Evolutionary conservation across 148 eudicot species (phyloP), one percentile per base, ranked within the genome.

Genomic region (Arctostaphylos glauca): DNA sequence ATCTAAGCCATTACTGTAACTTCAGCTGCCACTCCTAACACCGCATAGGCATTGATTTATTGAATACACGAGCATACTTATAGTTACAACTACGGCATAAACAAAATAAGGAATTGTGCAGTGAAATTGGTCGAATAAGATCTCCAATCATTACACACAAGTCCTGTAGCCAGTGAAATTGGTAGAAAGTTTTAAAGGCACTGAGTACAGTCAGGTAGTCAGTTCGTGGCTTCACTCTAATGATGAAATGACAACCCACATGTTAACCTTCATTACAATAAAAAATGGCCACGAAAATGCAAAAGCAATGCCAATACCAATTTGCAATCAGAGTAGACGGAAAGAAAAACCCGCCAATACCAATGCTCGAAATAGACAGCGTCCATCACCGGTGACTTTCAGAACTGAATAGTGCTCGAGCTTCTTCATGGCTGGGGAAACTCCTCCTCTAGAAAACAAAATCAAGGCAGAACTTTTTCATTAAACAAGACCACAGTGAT

Each of bases 321-420:
- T 16, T 55, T n/a, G 44, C 47, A 71, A 77, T 21, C 44, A 21
- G n/a, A 23, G 48, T 50, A 6, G 13, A 67, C 46, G 66, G 53
- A 43, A 44, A 83, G 53, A 81, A 66, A 80, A 60, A 66, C 71
- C 14, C 13, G n/a, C 3, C n/a, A 81, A 72, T 84, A 95, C 98
- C 91, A 96, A 88, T 77, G 98, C 98, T 31, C 98, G 98, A 86
- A 96, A 96, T 89, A 96, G 86, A 88, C 98, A 96, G 18, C 98
- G 95, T 41, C 98, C 98, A 90, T 96, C 98, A 70, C 98, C 98
- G 38, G 97, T 87, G 43, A 96, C 91, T 88, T 83, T 96, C 84
- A 86, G 91, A 50, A 96, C 91, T 38, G 95, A 82, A 87, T 89
- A 94, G 73, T 83, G 90, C 88, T 96, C 95, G 77, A 89, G 85